Conservation (phyloP, 495 filamentous ascomycete species). For the Penicilliopsis zonata region DNA sequence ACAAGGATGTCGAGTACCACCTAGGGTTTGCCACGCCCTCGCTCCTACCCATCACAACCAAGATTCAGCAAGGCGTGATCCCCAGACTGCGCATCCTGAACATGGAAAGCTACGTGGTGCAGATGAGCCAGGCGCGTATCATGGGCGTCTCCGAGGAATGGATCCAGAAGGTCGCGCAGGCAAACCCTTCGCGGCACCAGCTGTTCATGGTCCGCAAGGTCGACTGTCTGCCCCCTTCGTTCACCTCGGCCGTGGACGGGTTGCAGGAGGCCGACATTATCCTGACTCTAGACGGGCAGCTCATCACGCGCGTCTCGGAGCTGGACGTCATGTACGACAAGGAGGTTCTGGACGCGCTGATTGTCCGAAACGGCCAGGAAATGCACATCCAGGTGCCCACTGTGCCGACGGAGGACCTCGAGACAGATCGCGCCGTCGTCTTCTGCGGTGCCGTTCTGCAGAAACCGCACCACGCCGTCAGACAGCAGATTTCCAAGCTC, state of each 20-base stretch:
- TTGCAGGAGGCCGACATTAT: constrained; percentile 90
- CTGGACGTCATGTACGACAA: constrained; percentile 95
- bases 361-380: constrained; percentile 79
- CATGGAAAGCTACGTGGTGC: constrained; percentile 86
- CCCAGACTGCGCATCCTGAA: constrained; percentile 83
- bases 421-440: constrained; percentile 80
- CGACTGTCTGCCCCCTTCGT: constrained; percentile 49
- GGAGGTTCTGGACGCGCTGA: constrained; percentile 66
- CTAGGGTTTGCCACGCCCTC: constrained; percentile 85
- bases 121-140: constrained; percentile 94
- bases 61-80: constrained; percentile 66
- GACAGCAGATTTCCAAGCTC: constrained; percentile 94
- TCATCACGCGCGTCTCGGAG: constrained; percentile 87
- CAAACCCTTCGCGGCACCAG: constrained; percentile 85
- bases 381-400: constrained; percentile 70
- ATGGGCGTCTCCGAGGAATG: constrained; percentile 96
- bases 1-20: constrained; percentile 94
- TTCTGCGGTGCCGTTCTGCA: constrained; percentile 95
- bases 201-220: constrained; percentile 98
- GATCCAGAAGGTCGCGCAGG: constrained; percentile 76
- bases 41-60: constrained; percentile 68
- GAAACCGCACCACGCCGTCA: constrained; percentile 86
- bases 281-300: constrained; percentile 76
- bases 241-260: constrained; percentile 19
- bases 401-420: constrained; percentile 77